Percentiles rank a stretch among this genome's conserved stretches.
Conservation (phyloP, 2,329 filamentous ascomycete species). For the Thielaviopsis cerberus region DNA sequence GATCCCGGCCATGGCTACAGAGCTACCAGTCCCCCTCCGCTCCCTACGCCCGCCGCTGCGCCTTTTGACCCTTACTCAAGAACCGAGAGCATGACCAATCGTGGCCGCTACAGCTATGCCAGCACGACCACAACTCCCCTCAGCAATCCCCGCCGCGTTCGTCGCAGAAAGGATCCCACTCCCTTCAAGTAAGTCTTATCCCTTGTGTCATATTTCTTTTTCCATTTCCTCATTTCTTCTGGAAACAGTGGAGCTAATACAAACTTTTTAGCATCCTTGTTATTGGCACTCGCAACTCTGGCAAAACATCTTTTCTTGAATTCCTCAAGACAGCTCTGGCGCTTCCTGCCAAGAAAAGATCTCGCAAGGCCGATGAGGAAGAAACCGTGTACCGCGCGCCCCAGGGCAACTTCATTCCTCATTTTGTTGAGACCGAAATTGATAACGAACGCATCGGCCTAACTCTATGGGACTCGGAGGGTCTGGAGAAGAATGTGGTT, state of each 20-base stretch:
- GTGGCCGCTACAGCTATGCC: conserved; percentile 88
- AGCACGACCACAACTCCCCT: conserved; percentile 79
- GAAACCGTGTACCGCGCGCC: conserved; percentile 33
- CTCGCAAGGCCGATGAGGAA: conserved; percentile 37
- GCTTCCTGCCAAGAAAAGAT: conserved; percentile 61
- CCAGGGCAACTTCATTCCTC: conserved; percentile 59
- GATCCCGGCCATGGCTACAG: conserved; percentile 27
- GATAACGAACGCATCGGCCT: conserved; percentile 80
- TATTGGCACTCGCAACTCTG: conserved; percentile 68
- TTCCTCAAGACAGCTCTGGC: conserved; percentile 79
- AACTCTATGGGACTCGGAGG: conserved; percentile 92
- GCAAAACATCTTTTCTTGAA: conserved; percentile 92
- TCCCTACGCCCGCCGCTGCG: conserved; percentile 33
- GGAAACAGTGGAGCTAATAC: background rate
- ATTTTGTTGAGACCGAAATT: conserved; percentile 87
- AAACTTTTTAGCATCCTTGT: conserved; percentile 53
- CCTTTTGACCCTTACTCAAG: conserved; percentile 61
- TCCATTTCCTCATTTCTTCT: background rate
- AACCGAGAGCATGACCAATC: conserved; percentile 89
- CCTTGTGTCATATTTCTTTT: conserved; percentile 1
- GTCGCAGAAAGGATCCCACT: conserved; percentile 89
- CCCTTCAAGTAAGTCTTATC: conserved; percentile 86
- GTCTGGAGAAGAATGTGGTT: conserved; percentile 83
- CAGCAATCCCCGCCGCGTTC: conserved; percentile 79
- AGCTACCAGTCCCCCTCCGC: conserved; percentile 24